Evolutionary conservation across 2,329 filamentous ascomycete genomes (phyloP).

Genomic region (Zymoseptoria tritici): DNA sequence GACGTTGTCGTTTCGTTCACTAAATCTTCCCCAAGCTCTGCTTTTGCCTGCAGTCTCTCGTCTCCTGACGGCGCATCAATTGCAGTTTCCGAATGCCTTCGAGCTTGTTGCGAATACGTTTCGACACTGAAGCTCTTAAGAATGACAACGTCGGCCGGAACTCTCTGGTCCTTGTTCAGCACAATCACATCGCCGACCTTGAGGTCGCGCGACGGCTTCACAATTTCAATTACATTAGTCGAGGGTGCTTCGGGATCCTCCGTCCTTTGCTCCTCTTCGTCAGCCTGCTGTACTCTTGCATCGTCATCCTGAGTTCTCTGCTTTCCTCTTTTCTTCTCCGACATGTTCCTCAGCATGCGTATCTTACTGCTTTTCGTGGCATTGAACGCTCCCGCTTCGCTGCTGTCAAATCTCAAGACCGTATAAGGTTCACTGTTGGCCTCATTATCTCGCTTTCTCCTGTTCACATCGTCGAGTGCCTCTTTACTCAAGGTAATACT

Average conservation of each 20-base stretch:
- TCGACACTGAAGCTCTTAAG: conserved; percentile 70
- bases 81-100: neutral
- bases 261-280: conserved; percentile 57
- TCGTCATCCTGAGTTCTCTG: conserved; percentile 28
- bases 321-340: conserved; percentile 28
- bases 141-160: conserved; percentile 91
- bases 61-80: neutral
- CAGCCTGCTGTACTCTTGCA: conserved; percentile 54
- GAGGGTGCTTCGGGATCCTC: conserved; percentile 32
- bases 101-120: conserved; percentile 17
- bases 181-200: conserved; percentile 95
- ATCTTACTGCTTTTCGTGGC: conserved; percentile 21
- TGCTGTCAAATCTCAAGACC: conserved; percentile 59
- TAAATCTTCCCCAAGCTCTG: conserved; percentile 11
- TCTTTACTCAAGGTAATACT: conserved; percentile 92
- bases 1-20: conserved; percentile 28
- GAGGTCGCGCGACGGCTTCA: conserved; percentile 77
- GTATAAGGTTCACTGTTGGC: conserved; percentile 88
- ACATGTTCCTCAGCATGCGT: conserved; percentile 25
- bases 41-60: conserved; percentile 19
- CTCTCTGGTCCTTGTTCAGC: conserved; percentile 80
- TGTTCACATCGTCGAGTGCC: conserved; percentile 83
- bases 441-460: conserved; percentile 80
- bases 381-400: conserved; percentile 32
- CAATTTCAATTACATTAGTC: conserved; percentile 51